Conservation (phyloP, 1,284 basidiomycete genomes). For the Melanopsichium pennsylvanicum region DNA sequence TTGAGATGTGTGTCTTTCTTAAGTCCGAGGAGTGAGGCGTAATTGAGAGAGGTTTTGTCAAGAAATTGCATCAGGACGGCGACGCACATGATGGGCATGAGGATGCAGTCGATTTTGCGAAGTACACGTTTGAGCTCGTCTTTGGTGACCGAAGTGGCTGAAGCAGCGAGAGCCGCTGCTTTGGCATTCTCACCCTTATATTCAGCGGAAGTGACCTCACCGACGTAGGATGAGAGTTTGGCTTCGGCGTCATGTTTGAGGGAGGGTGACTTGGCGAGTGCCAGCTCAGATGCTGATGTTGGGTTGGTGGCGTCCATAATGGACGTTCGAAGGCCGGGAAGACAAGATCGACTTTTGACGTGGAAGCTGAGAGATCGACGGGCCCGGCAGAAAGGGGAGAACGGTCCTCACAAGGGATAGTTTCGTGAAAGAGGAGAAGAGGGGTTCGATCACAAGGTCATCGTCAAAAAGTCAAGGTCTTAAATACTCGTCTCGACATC, state of each 20-base stretch:
- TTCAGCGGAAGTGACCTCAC: slow-evolving; percentile 13
- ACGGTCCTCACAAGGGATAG: too few species aligned
- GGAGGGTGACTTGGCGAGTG: slow-evolving; percentile 2
- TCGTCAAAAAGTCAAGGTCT: too few species aligned
- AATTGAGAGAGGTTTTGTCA: slow-evolving; percentile 59
- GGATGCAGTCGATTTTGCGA: slow-evolving; percentile 58
- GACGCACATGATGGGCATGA: slow-evolving; percentile 59
- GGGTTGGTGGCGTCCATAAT: slow-evolving; percentile 1
- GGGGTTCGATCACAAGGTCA: background rate
- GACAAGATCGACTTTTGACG: too few species aligned
- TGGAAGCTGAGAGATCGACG: too few species aligned
- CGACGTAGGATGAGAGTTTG: slow-evolving; percentile 1
- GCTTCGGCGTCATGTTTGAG: slow-evolving; percentile 2
- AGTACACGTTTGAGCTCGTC: slow-evolving; percentile 46
- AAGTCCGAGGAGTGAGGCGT: slow-evolving; percentile 58
- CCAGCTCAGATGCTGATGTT: too few species aligned
- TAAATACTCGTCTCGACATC: too few species aligned
- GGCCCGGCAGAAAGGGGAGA: too few species aligned
- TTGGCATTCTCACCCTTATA: slow-evolving; percentile 32
- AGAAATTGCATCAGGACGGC: slow-evolving; percentile 56
- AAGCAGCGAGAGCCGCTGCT: slow-evolving; percentile 19
- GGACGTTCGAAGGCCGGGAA: too few species aligned
- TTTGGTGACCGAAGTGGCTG: slow-evolving; percentile 11
- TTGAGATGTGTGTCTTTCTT: slow-evolving; percentile 51
- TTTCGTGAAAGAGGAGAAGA: background rate